Percentiles rank a stretch among this genome's conserved stretches.
Evolutionary conservation across 1,284 basidiomycete genomes (phyloP).

Genomic region (Boletellus deceptivus): DNA sequence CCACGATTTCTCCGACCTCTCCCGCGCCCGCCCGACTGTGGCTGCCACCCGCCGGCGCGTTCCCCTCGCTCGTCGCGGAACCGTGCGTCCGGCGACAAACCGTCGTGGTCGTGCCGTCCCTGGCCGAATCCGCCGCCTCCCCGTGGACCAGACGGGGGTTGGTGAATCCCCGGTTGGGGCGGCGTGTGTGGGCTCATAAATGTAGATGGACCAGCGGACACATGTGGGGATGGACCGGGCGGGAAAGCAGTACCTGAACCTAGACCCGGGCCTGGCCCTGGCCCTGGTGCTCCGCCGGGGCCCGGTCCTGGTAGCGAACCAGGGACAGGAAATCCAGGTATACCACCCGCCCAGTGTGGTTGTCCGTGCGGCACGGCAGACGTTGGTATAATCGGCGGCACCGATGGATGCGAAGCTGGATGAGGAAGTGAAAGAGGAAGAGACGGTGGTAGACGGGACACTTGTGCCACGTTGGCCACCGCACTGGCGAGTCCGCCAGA

Average conservation of each 20-base stretch:
- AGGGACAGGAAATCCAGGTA: conserved; percentile 18
- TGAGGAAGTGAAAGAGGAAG: background rate
- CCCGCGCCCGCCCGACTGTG: conserved; percentile 27
- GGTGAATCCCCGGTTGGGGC: conserved; percentile 23
- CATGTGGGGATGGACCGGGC: conserved; percentile 8
- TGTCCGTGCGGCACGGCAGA: conserved; percentile 11
- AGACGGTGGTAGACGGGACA: conserved; percentile 7
- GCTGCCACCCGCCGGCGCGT: conserved; percentile 22
- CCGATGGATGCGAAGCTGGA: background rate
- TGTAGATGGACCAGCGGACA: conserved; percentile 5
- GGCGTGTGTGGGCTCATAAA: conserved; percentile 19
- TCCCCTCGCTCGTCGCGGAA: conserved; percentile 28
- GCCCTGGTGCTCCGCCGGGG: background rate
- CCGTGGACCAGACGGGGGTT: conserved; percentile 25
- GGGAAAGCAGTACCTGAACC: conserved; percentile 7
- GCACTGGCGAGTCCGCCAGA: conserved; percentile 32
- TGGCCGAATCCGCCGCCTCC: conserved; percentile 15
- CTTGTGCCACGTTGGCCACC: conserved; percentile 26
- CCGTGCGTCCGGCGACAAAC: conserved; percentile 22
- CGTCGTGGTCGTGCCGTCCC: conserved; percentile 30
- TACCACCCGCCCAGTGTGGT: conserved; percentile 21
- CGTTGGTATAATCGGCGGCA: conserved; percentile 8
- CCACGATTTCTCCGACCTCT: conserved; percentile 38
- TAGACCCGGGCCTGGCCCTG: conserved; percentile 3
- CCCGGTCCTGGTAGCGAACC: conserved; percentile 10